Conservation (phyloP, 2,329 filamentous ascomycete species). For the Hypoxylon sp. region DNA sequence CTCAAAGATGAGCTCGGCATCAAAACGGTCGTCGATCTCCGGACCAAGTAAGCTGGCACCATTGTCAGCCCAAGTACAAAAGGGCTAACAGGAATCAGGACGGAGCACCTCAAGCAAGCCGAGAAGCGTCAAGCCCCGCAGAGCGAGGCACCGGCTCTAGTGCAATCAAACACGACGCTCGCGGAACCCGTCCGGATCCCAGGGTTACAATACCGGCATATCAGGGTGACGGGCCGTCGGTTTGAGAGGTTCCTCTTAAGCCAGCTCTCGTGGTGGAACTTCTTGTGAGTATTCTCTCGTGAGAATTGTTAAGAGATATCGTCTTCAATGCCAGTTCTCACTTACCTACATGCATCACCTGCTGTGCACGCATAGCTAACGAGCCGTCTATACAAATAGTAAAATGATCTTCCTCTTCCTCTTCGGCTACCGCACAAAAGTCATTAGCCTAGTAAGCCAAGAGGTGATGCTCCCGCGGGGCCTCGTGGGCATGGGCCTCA, state of each 20-base stretch:
- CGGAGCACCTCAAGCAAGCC: slow-evolving; percentile 79
- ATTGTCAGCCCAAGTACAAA: not conserved
- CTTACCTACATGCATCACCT: too few relatives aligned
- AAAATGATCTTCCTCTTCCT: slow-evolving; percentile 71
- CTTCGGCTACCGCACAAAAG: slow-evolving; percentile 76
- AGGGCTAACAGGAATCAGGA: slow-evolving; percentile 61
- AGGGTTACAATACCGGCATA: slow-evolving; percentile 73
- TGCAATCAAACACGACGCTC: slow-evolving; percentile 65
- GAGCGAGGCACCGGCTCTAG: slow-evolving; percentile 58
- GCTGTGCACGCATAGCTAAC: not conserved
- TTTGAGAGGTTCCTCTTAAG: slow-evolving; percentile 79
- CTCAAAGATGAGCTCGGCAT: slow-evolving; percentile 74
- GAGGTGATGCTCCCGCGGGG: slow-evolving; percentile 81
- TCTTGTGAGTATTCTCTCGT: slow-evolving; percentile 63
- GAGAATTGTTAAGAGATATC: too few relatives aligned
- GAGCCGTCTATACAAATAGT: slow-evolving; percentile 51
- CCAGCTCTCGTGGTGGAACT: slow-evolving; percentile 76
- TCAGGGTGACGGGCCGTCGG: slow-evolving; percentile 80
- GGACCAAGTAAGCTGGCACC: slow-evolving; percentile 73
- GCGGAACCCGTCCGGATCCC: slow-evolving; percentile 73
- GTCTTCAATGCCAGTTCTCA: too few relatives aligned
- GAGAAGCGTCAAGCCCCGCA: slow-evolving; percentile 70
- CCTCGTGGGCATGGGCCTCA: slow-evolving; percentile 76
- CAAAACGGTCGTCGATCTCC: slow-evolving; percentile 82
- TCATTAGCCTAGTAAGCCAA: slow-evolving; percentile 77